Percentiles rank a stretch among this genome's conserved stretches.
Conservation (phyloP, 2,329 filamentous ascomycete genomes). For the Magnaporthales sp. region DNA sequence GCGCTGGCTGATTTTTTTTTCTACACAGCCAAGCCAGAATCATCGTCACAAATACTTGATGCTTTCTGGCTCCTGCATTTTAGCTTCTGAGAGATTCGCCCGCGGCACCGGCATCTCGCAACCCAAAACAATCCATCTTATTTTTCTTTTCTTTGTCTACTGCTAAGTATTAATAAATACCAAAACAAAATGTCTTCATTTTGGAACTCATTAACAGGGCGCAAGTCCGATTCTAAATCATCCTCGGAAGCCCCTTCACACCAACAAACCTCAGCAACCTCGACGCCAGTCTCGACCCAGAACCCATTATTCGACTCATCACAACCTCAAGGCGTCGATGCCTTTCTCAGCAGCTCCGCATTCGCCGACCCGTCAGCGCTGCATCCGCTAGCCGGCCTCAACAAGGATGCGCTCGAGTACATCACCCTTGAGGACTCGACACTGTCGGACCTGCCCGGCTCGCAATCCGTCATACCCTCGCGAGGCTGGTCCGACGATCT, state of each 20-base stretch:
- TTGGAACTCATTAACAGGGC: conserved; percentile 54
- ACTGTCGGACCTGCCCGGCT: conserved; percentile 77
- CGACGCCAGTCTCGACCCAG: conserved; percentile 31
- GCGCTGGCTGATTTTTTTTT: conserved; percentile 5
- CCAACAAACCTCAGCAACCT: background rate
- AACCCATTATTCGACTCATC: conserved; percentile 59
- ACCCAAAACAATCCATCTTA: background rate
- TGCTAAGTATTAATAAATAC: background rate
- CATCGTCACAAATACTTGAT: background rate
- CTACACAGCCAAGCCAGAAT: background rate
- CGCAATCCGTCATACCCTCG: conserved; percentile 81
- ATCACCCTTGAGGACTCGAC: conserved; percentile 86
- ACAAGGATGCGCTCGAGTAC: conserved; percentile 91
- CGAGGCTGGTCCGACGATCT: conserved; percentile 97
- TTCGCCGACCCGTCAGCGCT: conserved; percentile 82
- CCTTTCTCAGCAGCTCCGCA: conserved; percentile 69
- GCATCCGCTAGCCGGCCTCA: conserved; percentile 87
- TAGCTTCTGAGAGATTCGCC: background rate
- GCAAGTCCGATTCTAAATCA: conserved; percentile 33
- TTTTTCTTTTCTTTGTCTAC: background rate
- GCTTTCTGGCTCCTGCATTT: background rate
- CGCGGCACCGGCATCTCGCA: background rate
- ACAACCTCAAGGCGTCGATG: conserved; percentile 66
- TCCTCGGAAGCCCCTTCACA: conserved; percentile 22
- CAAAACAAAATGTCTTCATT: conserved; percentile 34